Evolutionary conservation across 2,329 filamentous ascomycete genomes (phyloP).

Genomic region (Pestalotiopsis sp.): DNA sequence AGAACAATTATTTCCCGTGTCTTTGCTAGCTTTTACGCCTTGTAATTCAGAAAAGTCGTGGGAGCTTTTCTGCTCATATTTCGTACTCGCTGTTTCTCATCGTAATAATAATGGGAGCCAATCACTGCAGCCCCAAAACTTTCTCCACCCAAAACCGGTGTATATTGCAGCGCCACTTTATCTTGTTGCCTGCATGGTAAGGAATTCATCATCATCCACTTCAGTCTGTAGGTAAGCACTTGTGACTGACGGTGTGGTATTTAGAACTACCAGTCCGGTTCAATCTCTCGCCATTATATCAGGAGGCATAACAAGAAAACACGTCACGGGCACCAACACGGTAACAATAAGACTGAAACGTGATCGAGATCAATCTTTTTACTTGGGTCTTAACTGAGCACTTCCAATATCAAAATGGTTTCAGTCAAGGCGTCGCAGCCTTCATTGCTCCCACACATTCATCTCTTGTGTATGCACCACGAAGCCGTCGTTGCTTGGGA

Average conservation of each 20-base stretch:
- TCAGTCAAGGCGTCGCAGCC: neutral
- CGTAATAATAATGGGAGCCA: neutral
- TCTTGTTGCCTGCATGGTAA: neutral
- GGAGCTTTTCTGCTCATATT: neutral
- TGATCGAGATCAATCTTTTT: neutral
- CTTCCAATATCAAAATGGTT: neutral
- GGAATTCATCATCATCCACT: neutral
- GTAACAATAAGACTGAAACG: neutral
- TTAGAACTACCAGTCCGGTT: neutral
- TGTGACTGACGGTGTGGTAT: neutral
- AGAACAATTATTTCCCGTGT: neutral
- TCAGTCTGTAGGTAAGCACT: neutral
- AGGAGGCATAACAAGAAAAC: neutral
- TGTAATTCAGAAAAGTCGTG: neutral
- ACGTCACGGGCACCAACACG: neutral
- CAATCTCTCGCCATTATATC: neutral
- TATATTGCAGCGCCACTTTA: neutral
- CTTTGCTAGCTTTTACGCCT: neutral
- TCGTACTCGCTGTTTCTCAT: neutral
- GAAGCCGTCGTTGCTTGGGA: slow-evolving; percentile 4
- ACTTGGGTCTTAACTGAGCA: neutral
- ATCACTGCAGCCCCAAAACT: neutral
- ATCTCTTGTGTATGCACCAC: slow-evolving; percentile 7
- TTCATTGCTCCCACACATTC: neutral
- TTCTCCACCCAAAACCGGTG: neutral